Evolutionary conservation across 768 basidiomycete species (phyloP), one percentile per base, ranked within the genome.

Genomic region (Phanerodontia chrysosporium): DNA sequence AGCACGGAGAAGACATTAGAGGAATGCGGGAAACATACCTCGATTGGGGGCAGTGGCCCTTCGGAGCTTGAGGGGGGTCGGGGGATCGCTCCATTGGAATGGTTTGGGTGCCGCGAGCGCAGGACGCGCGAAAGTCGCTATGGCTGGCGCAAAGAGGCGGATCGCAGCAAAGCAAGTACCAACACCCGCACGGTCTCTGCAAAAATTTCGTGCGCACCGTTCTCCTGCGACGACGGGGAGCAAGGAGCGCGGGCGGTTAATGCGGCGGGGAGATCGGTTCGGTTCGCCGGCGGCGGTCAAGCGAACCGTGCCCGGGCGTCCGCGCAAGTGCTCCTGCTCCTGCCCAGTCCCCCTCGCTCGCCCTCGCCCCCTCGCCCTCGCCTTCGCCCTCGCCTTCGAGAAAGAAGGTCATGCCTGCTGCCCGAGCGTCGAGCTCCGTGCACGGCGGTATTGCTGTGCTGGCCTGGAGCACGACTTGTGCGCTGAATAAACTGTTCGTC

Each of bases 211-310:
- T 18, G 29, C 28, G 49, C 49, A 32, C 2, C 49, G n/a, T n/a
- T n/a, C n/a, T n/a, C n/a, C n/a, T n/a, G n/a, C n/a, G n/a, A n/a
- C n/a, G n/a, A n/a, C n/a, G n/a, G n/a, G n/a, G n/a, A n/a, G n/a
- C n/a, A n/a, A n/a, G n/a, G n/a, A n/a, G 48, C 24, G 4, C 24
- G 28, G 25, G 48, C 48, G n/a, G n/a, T n/a, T n/a, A n/a, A n/a
- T n/a, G n/a, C n/a, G n/a, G n/a, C n/a, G n/a, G 49, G 49, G 29
- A 16, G 49, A n/a, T 30, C 49, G 49, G 49, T 51, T 51, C 49
- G 49, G 30, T 32, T 51, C 16, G 48, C 14, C 28, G 24, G 21
- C 22, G 49, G 49, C 48, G 49, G 30, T 10, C 8, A 51, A 29
- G 3, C 49, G 28, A 51, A 51, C 30, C 21, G 48, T 1, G 28